Evolutionary conservation across 2,329 filamentous ascomycete genomes (phyloP).

Genomic region (Aspergillus luchuensis): DNA sequence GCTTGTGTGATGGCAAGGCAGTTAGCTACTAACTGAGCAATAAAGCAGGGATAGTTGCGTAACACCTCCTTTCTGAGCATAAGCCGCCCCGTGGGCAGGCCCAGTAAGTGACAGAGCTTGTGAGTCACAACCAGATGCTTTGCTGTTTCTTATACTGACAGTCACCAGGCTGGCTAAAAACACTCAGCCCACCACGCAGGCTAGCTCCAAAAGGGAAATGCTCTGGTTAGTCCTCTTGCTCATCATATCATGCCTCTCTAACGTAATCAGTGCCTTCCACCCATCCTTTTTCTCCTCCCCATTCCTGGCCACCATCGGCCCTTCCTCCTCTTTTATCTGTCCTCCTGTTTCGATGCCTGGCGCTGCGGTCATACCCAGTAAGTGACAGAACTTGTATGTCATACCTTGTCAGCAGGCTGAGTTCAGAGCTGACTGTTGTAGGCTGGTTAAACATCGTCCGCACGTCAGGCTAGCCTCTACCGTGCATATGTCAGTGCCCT

Average conservation of each 20-base stretch:
- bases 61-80: conserved; percentile 18
- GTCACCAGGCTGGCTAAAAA: conserved; percentile 18
- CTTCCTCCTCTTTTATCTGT: not conserved
- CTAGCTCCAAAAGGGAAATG: conserved; percentile 10
- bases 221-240: not conserved
- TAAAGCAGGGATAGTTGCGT: not conserved
- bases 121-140: not conserved
- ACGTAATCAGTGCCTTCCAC: not conserved
- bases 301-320: not conserved
- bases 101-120: conserved; percentile 24
- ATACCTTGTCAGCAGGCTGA: not conserved
- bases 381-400: conserved; percentile 28
- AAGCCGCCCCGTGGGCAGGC: conserved; percentile 18
- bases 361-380: conserved; percentile 18
- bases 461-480: not conserved
- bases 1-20: not conserved
- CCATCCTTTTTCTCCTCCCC: not conserved
- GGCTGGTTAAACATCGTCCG: conserved; percentile 16
- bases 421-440: not conserved
- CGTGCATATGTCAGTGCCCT: not conserved
- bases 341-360: not conserved
- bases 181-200: conserved; percentile 3
- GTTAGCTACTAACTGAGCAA: not conserved
- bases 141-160: not conserved
- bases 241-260: not conserved